A percentile compares a stretch with the other conserved stretches of the same genome.
These are phyloP conservation scores for Oenanthe javanica DNA, from an alignment of 140 eudicot species.

Conservation along the genomic window DNA sequence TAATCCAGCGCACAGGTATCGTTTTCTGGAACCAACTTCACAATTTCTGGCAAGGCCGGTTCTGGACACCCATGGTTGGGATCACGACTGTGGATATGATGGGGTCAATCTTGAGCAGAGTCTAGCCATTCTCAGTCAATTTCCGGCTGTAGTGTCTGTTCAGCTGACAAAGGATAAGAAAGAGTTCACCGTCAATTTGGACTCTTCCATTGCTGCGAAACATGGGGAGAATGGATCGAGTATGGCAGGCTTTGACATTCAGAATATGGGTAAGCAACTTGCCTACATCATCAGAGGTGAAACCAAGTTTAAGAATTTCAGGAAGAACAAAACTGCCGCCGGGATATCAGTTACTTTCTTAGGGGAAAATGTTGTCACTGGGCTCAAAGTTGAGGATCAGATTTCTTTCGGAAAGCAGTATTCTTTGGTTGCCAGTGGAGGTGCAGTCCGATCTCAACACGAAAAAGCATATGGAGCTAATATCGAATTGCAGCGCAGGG, in stretches of 20 bases:
- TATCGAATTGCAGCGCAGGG: slow-evolving; percentile 68
- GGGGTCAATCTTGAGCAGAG: slow-evolving; percentile 86
- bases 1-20: slow-evolving; percentile 75
- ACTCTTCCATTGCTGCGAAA: slow-evolving; percentile 67
- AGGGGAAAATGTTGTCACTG: slow-evolving; percentile 83
- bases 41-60: slow-evolving; percentile 93
- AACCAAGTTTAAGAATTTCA: slow-evolving; percentile 69
- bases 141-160: slow-evolving; percentile 51
- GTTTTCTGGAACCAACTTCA: slow-evolving; percentile 93
- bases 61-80: slow-evolving; percentile 93
- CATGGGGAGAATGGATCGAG: slow-evolving; percentile 69
- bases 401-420: slow-evolving; percentile 58
- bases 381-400: slow-evolving; percentile 82
- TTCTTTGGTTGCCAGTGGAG: slow-evolving; percentile 69
- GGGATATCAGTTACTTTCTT: slow-evolving; percentile 74
- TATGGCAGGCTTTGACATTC: slow-evolving; percentile 88
- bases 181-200: slow-evolving; percentile 75
- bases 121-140: slow-evolving; percentile 51
- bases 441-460: slow-evolving; percentile 59
- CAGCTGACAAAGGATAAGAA: slow-evolving; percentile 88
- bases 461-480: slow-evolving; percentile 95
- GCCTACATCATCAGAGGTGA: slow-evolving; percentile 82
- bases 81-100: slow-evolving; percentile 97
- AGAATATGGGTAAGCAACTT: slow-evolving; percentile 75
- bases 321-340: slow-evolving; percentile 69